Base-by-base conservation (phyloP, 1,284 basidiomycete genomes). In the Rhodotorula mucilaginosa region DNA sequence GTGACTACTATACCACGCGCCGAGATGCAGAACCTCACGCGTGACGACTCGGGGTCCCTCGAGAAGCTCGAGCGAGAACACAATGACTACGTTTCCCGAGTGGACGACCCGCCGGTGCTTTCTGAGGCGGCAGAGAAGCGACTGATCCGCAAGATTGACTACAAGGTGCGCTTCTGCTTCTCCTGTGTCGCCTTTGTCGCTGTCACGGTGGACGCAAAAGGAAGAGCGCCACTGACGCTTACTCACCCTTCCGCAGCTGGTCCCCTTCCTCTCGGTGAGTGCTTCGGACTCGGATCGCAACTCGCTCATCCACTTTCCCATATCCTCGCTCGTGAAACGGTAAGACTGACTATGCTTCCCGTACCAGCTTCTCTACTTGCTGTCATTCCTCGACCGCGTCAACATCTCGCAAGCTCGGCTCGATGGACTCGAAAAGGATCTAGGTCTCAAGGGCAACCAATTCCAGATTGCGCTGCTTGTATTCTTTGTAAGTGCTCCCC, bases 351-450 rank as follows among this genome's bases (percentile, higher is more conserved):
- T 12, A 12, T 7, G 39, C 10, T 8, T 39, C 7, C 39, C 39
- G 39, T 39, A 39, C 39, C 39, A 44, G n/a, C 63, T 79, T 16
- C 71, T 79, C 29, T 80, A 81, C 69, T 73, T 79, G 18, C 77
- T 80, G 74, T 82, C 81, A 0, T 84, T 84, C 80, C 77, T 84
- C n/a, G 83, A 84, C 76, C 82, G 57, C 1, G 67, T 69, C 47
- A 74, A 72, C 58, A 72, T 72, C 13, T 68, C 68, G 10, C n/a
- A 71, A 61, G 67, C 69, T 1, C 63, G 29, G 68, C 71, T 78
- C 1, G 71, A 79, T 52, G 81, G 81, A 18, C 80, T 84, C 71
- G 76, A 79, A 39, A 75, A 61, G 4, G 80, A 82, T 59, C 80
- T 85, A 12, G 64, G 78, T 13, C 79, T 85, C 21, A 77, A 71